Evolutionary conservation across 1,284 basidiomycete species (phyloP).

Genomic region (Leucoagaricus sp.): DNA sequence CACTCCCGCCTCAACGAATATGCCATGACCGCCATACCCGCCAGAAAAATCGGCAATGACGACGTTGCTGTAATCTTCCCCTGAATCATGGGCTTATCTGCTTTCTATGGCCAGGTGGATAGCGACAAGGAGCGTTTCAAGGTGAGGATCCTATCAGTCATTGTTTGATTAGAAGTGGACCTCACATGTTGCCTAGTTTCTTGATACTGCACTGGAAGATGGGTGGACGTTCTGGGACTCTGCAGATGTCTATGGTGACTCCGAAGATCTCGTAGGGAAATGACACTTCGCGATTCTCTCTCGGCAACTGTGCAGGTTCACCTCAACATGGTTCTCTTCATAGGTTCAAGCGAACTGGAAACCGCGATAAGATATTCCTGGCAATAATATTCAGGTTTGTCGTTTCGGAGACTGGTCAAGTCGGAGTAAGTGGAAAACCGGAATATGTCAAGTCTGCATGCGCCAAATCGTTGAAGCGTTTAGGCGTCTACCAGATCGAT

Average conservation of each 20-base stretch:
- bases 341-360: slow-evolving; percentile 47
- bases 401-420: neutral
- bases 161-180: neutral
- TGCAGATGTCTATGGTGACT: slow-evolving; percentile 44
- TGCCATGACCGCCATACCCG: neutral
- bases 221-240: slow-evolving; percentile 47
- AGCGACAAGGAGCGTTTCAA: slow-evolving; percentile 35
- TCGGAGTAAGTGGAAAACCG: slow-evolving; percentile 30
- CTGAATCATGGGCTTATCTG: slow-evolving; percentile 34
- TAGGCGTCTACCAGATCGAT: slow-evolving; percentile 35
- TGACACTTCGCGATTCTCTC: slow-evolving; percentile 29
- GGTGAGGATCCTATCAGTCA: slow-evolving; percentile 17
- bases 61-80: slow-evolving; percentile 34
- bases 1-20: neutral
- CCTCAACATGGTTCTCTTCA: neutral
- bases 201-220: slow-evolving; percentile 39
- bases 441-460: slow-evolving; percentile 33
- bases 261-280: slow-evolving; percentile 45
- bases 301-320: neutral
- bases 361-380: slow-evolving; percentile 46
- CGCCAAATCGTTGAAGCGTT: slow-evolving; percentile 31
- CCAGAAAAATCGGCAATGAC: slow-evolving; percentile 11
- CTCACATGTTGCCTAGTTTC: slow-evolving; percentile 25
- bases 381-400: slow-evolving; percentile 52
- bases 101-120: slow-evolving; percentile 31